A percentile compares a stretch with the other conserved stretches of the same genome.
Conservation (phyloP, 129 eudicot species). For the sunflower (Helianthus annuus) region HanXRQr2.0-SUNRISE NC_035440.2:81311359-81311858, state of each 20-base stretch:
- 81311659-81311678: too few species aligned
- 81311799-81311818: too few species aligned
- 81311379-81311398: too few species aligned
- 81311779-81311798: too few species aligned
- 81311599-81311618: slow-evolving; percentile 17
- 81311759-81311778: not conserved
- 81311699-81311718: slow-evolving; percentile 70
- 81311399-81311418: not conserved
- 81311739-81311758: slow-evolving; percentile 97
- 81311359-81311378: too few species aligned
- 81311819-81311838: too few species aligned
- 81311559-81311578: not conserved
- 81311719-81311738: slow-evolving; percentile 96
- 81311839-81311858: too few species aligned
- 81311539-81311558: slow-evolving; percentile 4
- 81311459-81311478: not conserved
- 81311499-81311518: slow-evolving; percentile 23
- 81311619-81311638: too few species aligned
- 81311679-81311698: too few species aligned
- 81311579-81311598: slow-evolving; percentile 3
- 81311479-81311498: slow-evolving; percentile 9
- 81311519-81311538: not conserved
- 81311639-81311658: not conserved
- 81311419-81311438: slow-evolving; percentile 2
- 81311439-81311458: slow-evolving; percentile 8